These are phyloP conservation scores for Oryza coarctata DNA, from an alignment of 176 grass and related monocot species.

Conservation along the genomic window DNA sequence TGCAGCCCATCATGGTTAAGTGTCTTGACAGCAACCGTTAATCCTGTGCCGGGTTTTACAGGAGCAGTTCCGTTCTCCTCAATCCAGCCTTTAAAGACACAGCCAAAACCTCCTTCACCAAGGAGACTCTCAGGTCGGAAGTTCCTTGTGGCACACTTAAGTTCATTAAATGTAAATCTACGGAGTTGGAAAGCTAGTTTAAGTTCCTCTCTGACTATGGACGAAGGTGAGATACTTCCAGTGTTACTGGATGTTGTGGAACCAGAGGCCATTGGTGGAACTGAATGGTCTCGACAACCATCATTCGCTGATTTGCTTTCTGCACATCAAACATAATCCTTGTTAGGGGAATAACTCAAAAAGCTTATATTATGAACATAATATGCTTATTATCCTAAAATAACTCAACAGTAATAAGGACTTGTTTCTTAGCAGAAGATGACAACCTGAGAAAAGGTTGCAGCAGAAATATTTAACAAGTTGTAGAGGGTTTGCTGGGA, in stretches of 20 bases:
- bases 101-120: constrained; percentile 95
- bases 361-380: constrained; percentile 36
- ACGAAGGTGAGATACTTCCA: constrained; percentile 78
- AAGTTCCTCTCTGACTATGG: constrained; percentile 83
- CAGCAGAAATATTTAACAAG: background rate
- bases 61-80: constrained; percentile 99
- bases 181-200: constrained; percentile 87
- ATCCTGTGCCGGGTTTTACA: constrained; percentile 92
- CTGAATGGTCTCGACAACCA: constrained; percentile 54
- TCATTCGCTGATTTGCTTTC: constrained; percentile 68
- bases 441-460: background rate
- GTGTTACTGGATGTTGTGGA: constrained; percentile 83
- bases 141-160: constrained; percentile 93
- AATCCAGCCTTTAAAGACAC: constrained; percentile 99
- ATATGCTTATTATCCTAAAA: background rate
- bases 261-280: constrained; percentile 56
- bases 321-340: constrained; percentile 34
- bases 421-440: background rate
- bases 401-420: background rate
- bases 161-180: constrained; percentile 90
- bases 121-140: constrained; percentile 98
- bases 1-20: constrained; percentile 99
- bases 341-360: constrained; percentile 12
- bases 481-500: background rate
- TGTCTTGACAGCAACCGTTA: constrained; percentile 97